Base-by-base conservation (phyloP, 2,329 filamentous ascomycete species). In the Aspergillus persii region DNA sequence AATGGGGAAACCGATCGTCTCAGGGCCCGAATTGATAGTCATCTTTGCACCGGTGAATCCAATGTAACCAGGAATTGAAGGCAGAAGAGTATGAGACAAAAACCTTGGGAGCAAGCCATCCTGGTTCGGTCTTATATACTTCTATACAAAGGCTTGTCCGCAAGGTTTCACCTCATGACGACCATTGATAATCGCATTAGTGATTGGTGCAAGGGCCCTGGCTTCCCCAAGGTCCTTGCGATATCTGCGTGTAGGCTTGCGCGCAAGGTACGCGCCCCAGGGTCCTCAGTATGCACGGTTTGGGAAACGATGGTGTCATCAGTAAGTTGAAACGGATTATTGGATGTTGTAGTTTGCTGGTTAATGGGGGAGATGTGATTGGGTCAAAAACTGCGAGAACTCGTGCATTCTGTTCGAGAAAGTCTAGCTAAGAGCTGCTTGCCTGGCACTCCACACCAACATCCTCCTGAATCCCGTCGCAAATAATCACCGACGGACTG, bases 391-490 rank as follows among this genome's bases (percentile, higher is more conserved):
- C 36, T 41, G 36, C 36, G 36, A 41, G 36, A n/a, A n/a, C 12
- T 41, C 3, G 36, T 41, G 5, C 27, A 50, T 27, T 26, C 29
- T 12, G 5, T 12, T 41, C 15, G 36, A 41, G 15, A 15, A 41
- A 1, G 3, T 18, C 15, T 41, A 41, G 7, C 36, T 41, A 41
- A 41, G 36, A 41, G 36, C 36, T 41, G 36, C 36, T 18, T 5
- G 50, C 41, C 30, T 58, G 56, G 62, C 77, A 79, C 1, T 71
- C 69, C 41, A 78, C 71, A 0, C 77, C 77, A 64, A 79, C 71
- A 56, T 71, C 74, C 9, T 77, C 77, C 48, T 74, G 53, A 46
- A 79, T 76, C 2, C 76, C 81, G 65, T 84, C 80, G 63, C 84
- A 86, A 50, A 83, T 76, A 53, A 86, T 75, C 52, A 77, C 78